phyloP scores from a whole-genome alignment of 495 filamentous ascomycete species.

The Penicillium malachiteum region DNA sequence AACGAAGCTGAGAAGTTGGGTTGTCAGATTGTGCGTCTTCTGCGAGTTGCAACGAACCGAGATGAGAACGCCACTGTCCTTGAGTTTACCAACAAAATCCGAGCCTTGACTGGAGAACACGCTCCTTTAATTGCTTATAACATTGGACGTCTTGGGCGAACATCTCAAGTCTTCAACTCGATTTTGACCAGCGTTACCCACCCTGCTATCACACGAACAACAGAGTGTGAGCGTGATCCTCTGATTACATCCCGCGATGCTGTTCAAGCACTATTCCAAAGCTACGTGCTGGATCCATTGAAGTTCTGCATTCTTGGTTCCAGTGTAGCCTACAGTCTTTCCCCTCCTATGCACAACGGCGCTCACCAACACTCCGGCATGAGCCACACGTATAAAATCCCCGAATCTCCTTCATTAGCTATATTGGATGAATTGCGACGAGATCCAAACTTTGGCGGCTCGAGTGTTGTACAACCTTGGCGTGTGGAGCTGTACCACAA shows the following conservation, averaged over 20 bases:
- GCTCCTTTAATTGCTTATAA: conserved; percentile 71
- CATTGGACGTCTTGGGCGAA: conserved; percentile 63
- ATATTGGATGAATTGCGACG: conserved; percentile 61
- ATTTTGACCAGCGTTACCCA: conserved; percentile 70
- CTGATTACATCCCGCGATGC: conserved; percentile 58
- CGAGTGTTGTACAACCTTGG: conserved; percentile 72
- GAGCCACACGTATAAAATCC: conserved; percentile 67
- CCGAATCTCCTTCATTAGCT: conserved; percentile 62
- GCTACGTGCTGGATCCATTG: conserved; percentile 61
- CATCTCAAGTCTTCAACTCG: conserved; percentile 65
- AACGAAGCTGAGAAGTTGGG: conserved; percentile 58
- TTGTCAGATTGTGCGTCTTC: conserved; percentile 69
- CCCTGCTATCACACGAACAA: conserved; percentile 50
- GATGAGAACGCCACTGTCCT: conserved; percentile 59
- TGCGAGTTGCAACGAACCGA: conserved; percentile 57
- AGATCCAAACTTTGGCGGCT: conserved; percentile 69
- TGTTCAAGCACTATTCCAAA: conserved; percentile 53
- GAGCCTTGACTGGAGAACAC: conserved; percentile 33
- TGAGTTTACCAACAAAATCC: conserved; percentile 51
- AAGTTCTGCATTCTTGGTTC: conserved; percentile 75
- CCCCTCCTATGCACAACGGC: conserved; percentile 77
- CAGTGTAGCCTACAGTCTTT: conserved; percentile 71
- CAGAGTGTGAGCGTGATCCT: conserved; percentile 34
- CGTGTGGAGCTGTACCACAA: conserved; percentile 69
- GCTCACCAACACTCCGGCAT: conserved; percentile 71